phyloP scores from a whole-genome alignment of 768 basidiomycete species.

The Gautieria morchelliformis region DNA sequence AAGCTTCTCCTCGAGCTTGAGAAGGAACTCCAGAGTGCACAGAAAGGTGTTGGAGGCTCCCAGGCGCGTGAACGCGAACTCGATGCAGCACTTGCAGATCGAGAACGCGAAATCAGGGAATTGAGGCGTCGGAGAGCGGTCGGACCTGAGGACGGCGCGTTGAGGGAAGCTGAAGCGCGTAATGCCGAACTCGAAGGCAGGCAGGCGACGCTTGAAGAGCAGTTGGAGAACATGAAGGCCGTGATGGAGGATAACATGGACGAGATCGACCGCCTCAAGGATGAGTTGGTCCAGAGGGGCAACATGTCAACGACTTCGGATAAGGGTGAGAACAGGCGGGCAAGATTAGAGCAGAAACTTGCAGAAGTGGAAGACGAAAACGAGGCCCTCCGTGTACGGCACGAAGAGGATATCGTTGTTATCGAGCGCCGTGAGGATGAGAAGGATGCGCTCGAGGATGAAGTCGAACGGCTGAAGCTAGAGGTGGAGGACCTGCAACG shows the following conservation, averaged over 20 bases:
- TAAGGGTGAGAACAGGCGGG: constrained; percentile 30
- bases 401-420: constrained; percentile 52
- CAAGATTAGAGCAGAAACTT: constrained; percentile 37
- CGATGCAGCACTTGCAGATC: constrained; percentile 38
- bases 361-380: constrained; percentile 56
- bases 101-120: constrained; percentile 60
- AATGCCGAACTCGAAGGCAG: constrained; percentile 52
- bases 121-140: constrained; percentile 41
- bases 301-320: constrained; percentile 34
- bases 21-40: constrained; percentile 63
- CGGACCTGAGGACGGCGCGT: constrained; percentile 37
- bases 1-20: constrained; percentile 82
- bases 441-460: constrained; percentile 59
- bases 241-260: constrained; percentile 76
- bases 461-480: constrained; percentile 50
- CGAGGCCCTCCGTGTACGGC: constrained; percentile 44
- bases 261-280: constrained; percentile 66
- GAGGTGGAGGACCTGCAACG: constrained; percentile 59
- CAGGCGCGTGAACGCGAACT: constrained; percentile 60
- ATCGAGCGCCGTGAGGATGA: constrained; percentile 57
- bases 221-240: constrained; percentile 59
- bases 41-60: constrained; percentile 34
- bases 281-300: constrained; percentile 45
- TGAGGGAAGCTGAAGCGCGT: constrained; percentile 48
- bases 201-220: constrained; percentile 29